phyloP scores from a whole-genome alignment of 2,329 filamentous ascomycete genomes.

The Diaporthe sp. region DNA sequence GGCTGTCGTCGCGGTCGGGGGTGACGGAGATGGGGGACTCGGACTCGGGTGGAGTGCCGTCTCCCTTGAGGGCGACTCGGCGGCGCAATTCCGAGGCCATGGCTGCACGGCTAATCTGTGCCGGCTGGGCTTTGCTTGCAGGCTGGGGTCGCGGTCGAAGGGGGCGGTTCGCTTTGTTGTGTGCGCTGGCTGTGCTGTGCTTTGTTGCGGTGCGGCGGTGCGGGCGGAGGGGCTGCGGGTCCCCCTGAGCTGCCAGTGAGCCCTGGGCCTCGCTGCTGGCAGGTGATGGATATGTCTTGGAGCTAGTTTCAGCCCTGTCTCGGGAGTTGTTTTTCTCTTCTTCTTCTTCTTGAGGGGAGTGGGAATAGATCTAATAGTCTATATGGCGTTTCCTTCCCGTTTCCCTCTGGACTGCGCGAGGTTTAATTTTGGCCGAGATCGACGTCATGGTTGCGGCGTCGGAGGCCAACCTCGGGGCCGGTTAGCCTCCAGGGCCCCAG shows the following conservation, averaged over 20 bases:
- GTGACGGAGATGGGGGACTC: slow-evolving; percentile 44
- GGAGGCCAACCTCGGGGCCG: slow-evolving; percentile 21
- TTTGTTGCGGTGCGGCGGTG: background rate
- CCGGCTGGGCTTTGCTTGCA: background rate
- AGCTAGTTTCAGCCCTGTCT: slow-evolving; percentile 28
- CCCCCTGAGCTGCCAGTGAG: slow-evolving; percentile 15
- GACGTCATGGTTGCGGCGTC: slow-evolving; percentile 35
- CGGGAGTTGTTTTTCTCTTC: background rate
- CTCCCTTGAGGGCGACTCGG: slow-evolving; percentile 41
- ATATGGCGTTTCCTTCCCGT: background rate
- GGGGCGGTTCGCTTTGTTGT: slow-evolving; percentile 9
- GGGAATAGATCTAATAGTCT: background rate
- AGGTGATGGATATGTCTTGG: background rate
- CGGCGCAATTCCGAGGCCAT: slow-evolving; percentile 40
- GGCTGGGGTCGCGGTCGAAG: background rate
- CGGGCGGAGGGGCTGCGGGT: slow-evolving; percentile 26
- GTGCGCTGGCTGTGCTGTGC: slow-evolving; percentile 19
- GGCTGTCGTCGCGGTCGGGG: slow-evolving; percentile 51
- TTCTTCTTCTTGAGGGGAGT: background rate
- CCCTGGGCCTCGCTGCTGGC: background rate
- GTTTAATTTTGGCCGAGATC: slow-evolving; percentile 23
- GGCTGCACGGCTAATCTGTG: slow-evolving; percentile 7
- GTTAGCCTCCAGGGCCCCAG: background rate
- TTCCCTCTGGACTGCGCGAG: background rate
- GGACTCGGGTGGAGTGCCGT: slow-evolving; percentile 47